These are phyloP conservation scores for Radiomyces spectabilis DNA, from an alignment of 192 early-diverging fungal species.

Conservation along the genomic window DNA sequence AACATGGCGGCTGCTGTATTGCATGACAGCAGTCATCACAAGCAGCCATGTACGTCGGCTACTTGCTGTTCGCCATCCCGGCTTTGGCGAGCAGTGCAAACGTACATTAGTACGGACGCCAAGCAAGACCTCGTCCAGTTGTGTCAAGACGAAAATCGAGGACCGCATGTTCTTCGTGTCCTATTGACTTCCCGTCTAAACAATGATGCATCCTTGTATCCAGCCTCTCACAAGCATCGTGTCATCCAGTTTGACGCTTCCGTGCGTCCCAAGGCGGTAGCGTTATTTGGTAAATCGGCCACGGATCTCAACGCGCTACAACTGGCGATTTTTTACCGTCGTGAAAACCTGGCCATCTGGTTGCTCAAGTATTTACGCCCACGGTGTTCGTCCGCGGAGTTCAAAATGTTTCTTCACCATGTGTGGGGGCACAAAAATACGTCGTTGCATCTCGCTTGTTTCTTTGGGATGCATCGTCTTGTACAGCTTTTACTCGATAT, in stretches of 20 bases:
- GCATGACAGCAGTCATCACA: conserved; percentile 3
- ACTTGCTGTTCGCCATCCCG: conserved; percentile 19
- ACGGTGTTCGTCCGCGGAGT: no score
- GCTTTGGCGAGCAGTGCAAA: conserved; percentile 9
- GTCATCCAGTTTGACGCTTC: neutral
- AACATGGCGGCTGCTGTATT: conserved; percentile 12
- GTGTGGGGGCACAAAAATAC: conserved; percentile 3
- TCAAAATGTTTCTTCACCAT: neutral
- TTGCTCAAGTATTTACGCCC: no score
- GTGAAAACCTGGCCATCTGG: no score
- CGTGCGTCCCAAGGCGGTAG: neutral
- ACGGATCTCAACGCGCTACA: conserved; percentile 15
- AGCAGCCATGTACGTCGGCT: conserved; percentile 17
- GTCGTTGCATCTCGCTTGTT: conserved; percentile 5
- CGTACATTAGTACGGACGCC: conserved; percentile 1
- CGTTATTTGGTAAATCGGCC: conserved; percentile 4
- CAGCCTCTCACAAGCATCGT: conserved; percentile 7
- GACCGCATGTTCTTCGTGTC: conserved; percentile 4
- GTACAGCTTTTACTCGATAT: conserved; percentile 46
- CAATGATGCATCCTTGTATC: conserved; percentile 12
- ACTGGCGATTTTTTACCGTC: conserved; percentile 7
- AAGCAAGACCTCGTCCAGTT: conserved; percentile 1
- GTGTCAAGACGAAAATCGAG: conserved; percentile 1
- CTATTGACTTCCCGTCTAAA: conserved; percentile 5
- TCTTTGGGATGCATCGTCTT: conserved; percentile 16